These are phyloP conservation scores for Podospora pseudopauciseta DNA, from an alignment of 495 filamentous ascomycete species.

Conservation along the genomic window DNA sequence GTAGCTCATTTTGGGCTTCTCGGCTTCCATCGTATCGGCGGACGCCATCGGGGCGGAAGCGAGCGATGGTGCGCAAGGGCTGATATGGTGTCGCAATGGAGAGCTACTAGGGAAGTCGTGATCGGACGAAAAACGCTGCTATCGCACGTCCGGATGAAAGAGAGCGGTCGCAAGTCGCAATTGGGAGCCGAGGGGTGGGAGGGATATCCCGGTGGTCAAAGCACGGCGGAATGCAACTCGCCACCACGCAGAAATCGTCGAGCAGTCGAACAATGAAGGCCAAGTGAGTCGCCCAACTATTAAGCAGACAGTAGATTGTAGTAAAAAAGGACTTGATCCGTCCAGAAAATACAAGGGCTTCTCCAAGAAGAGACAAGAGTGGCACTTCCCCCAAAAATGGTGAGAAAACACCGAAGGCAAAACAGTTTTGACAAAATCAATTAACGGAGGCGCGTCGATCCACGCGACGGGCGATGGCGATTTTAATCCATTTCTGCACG, in stretches of 20 bases:
- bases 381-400: too few species aligned
- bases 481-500: conserved; percentile 11
- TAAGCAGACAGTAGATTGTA: not conserved
- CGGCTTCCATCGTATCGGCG: conserved; percentile 11
- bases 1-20: conserved; percentile 37
- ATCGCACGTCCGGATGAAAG: conserved; percentile 3
- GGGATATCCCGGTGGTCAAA: conserved; percentile 1
- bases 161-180: conserved; percentile 12
- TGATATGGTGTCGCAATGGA: conserved; percentile 33
- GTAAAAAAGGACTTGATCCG: not conserved
- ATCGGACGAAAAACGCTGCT: conserved; percentile 31
- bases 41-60: conserved; percentile 35
- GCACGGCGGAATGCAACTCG: not conserved
- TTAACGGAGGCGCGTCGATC: conserved; percentile 23
- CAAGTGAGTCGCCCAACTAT: not conserved
- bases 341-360: not conserved
- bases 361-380: too few species aligned
- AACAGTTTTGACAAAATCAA: conserved; percentile 12
- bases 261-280: not conserved
- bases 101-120: conserved; percentile 26
- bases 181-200: not conserved
- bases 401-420: too few species aligned
- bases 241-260: not conserved
- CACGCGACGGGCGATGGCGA: conserved; percentile 21
- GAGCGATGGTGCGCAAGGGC: conserved; percentile 33